Base-by-base conservation (phyloP, 2,329 filamentous ascomycete genomes). In the Lasiodiplodia hormozganensis region DNA sequence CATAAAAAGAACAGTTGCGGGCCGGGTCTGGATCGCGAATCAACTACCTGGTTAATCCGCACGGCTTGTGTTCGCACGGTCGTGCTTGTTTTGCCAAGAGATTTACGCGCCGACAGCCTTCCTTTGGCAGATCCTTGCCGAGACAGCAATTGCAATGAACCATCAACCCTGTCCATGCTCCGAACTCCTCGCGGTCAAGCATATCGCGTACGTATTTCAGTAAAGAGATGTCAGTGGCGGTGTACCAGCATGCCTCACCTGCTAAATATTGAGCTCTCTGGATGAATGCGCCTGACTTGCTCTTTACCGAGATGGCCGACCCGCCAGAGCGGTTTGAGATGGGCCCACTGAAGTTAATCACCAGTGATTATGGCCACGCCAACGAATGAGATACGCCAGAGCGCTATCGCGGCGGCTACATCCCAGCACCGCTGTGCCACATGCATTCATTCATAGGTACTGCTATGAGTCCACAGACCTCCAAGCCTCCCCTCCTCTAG, bases 361-460 rank as follows among this genome's bases (percentile, higher is more conserved):
- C 28, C 28, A 28, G 28, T 54, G 31, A 54, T 54, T n/a, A 31
- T 34, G 52, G 52, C 25, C 12, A 16, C 25, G 14, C 14, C 28
- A 16, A 54, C 52, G 14, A 54, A 54, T 54, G 25, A 54, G 25
- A 54, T 11, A 31, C 34, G 34, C 11, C 36, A 34, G n/a, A 23
- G 8, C 56, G 16, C 31, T 28, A 58, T 23, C 23, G 36, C 34
- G 56, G 56, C 56, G 56, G 56, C 56, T 58, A 58, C 2, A 54
- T 54, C 52, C 52, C 18, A 31, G 52, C 52, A 25, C 25, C 23
- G 10, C 56, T 43, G 34, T 40, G 56, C 56, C 34, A n/a, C 56
- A 58, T n/a, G 25, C 23, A 11, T 54, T 54, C 52, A 34, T 54
- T 54, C 52, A 54, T 54, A 54, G 52, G 52, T 54, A 54, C 25